These are phyloP conservation scores for Epichloe sylvatica DNA, from an alignment of 2,329 filamentous ascomycete species.

Conservation along the genomic window DNA sequence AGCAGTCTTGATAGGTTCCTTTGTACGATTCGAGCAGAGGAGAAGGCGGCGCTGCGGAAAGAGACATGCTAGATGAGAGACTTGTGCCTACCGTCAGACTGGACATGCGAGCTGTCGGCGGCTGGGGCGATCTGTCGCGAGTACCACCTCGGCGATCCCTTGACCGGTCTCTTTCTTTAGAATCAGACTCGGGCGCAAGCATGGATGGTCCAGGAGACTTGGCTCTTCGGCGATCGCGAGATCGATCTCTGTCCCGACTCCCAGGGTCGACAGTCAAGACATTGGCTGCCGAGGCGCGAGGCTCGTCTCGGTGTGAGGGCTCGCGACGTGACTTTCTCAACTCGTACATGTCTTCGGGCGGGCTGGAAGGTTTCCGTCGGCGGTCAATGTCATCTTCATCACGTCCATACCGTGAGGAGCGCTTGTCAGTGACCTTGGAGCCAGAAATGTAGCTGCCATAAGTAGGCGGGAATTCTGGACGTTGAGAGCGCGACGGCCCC, in stretches of 20 bases:
- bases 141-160: constrained; percentile 21
- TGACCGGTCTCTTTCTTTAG: constrained; percentile 11
- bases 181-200: constrained; percentile 11
- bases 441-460: constrained; percentile 17
- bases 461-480: constrained; percentile 10
- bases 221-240: constrained; percentile 20
- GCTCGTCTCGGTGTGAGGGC: constrained; percentile 19
- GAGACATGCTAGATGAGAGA: constrained; percentile 26
- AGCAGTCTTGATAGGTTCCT: constrained; percentile 87
- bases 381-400: constrained; percentile 4
- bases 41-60: constrained; percentile 54
- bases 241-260: constrained; percentile 21
- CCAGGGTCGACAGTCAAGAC: constrained; percentile 29
- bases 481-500: constrained; percentile 12
- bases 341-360: constrained; percentile 10
- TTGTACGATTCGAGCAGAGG: constrained; percentile 85
- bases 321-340: constrained; percentile 11
- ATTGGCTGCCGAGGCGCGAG: constrained; percentile 23
- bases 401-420: constrained; percentile 11
- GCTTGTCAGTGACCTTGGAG: constrained; percentile 10
- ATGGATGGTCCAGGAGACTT: constrained; percentile 12
- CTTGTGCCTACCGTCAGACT: constrained; percentile 36
- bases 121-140: constrained; percentile 32
- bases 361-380: constrained; percentile 3
- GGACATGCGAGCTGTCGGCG: constrained; percentile 37